Conservation (phyloP, 2,329 filamentous ascomycete genomes). For the Corinectria fuckeliana region DNA sequence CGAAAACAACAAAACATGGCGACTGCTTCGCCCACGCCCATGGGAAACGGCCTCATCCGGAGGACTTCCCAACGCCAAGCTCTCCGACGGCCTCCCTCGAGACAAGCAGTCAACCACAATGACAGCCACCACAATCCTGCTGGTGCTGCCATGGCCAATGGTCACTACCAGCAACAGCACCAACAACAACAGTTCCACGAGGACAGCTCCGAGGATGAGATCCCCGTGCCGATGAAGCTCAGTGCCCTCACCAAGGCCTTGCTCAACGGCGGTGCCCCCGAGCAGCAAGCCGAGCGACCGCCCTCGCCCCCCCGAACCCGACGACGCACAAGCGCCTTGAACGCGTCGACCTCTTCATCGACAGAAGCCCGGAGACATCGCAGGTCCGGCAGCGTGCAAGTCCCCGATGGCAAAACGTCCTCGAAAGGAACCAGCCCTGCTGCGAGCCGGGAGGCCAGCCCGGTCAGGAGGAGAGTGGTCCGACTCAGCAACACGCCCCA, state of each 20-base stretch:
- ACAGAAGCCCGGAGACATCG: slow-evolving; percentile 54
- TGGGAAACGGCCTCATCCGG: slow-evolving; percentile 56
- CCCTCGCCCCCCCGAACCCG: slow-evolving; percentile 56
- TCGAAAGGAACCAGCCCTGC: slow-evolving; percentile 53
- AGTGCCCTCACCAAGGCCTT: slow-evolving; percentile 91
- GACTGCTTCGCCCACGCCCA: slow-evolving; percentile 62
- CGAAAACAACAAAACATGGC: slow-evolving; percentile 50
- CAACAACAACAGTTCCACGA: slow-evolving; percentile 59
- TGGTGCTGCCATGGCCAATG: slow-evolving; percentile 35
- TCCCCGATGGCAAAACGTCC: slow-evolving; percentile 43
- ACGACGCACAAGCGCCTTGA: slow-evolving; percentile 56
- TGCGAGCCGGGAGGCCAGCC: slow-evolving; percentile 57
- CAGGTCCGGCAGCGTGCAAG: slow-evolving; percentile 56
- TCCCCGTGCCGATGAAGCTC: slow-evolving; percentile 89
- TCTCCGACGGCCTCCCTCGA: slow-evolving; percentile 56
- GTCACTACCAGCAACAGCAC: slow-evolving; percentile 51
- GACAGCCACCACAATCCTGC: slow-evolving; percentile 52
- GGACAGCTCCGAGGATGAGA: slow-evolving; percentile 95
- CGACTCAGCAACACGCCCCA: slow-evolving; percentile 60
- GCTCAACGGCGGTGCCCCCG: slow-evolving; percentile 68
- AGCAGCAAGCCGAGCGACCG: slow-evolving; percentile 48
- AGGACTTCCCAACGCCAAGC: slow-evolving; percentile 64
- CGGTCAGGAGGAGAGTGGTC: slow-evolving; percentile 63
- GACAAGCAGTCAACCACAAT: slow-evolving; percentile 52
- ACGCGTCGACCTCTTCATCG: slow-evolving; percentile 50